Percentiles rank a stretch among this genome's conserved stretches.
These are phyloP conservation scores for Rubroboletus pulcherrimus DNA, from an alignment of 768 basidiomycete species.

Conservation along the genomic window DNA sequence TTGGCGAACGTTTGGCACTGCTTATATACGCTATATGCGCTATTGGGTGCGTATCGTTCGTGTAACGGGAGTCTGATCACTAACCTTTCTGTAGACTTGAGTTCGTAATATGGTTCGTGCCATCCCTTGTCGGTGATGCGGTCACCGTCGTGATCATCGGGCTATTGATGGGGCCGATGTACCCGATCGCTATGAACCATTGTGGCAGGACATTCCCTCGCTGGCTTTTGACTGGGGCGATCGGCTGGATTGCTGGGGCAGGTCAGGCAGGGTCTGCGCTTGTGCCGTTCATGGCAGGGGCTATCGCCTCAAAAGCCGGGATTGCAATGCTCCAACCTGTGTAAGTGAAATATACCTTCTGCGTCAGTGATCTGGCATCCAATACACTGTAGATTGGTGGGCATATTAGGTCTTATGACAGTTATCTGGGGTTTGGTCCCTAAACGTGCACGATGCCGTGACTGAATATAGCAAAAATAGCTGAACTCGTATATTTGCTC, in stretches of 20 bases:
- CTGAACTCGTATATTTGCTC: background rate
- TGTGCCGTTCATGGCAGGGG: conserved; percentile 50
- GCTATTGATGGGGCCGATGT: conserved; percentile 70
- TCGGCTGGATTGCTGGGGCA: conserved; percentile 53
- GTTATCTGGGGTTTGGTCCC: conserved; percentile 39
- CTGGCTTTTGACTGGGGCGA: conserved; percentile 33
- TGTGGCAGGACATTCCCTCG: conserved; percentile 33
- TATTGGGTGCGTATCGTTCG: conserved; percentile 21
- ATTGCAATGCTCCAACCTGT: conserved; percentile 46
- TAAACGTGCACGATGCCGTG: conserved; percentile 10
- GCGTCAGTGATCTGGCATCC: background rate
- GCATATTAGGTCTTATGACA: conserved; percentile 39
- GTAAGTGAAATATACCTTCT: conserved; percentile 30
- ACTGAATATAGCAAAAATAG: background rate
- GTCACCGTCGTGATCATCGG: conserved; percentile 64
- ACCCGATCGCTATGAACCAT: conserved; percentile 48
- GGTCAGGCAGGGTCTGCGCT: conserved; percentile 50
- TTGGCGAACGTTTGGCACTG: conserved; percentile 31
- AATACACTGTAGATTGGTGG: conserved; percentile 20
- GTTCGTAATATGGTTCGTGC: conserved; percentile 65
- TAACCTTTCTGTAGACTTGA: conserved; percentile 43
- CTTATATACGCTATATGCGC: conserved; percentile 30
- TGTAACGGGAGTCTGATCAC: background rate
- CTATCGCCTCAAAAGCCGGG: conserved; percentile 38
- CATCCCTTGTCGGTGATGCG: conserved; percentile 60